phyloP scores from a whole-genome alignment of 805 yeast species.

The Jamesozyma gamospora region DNA sequence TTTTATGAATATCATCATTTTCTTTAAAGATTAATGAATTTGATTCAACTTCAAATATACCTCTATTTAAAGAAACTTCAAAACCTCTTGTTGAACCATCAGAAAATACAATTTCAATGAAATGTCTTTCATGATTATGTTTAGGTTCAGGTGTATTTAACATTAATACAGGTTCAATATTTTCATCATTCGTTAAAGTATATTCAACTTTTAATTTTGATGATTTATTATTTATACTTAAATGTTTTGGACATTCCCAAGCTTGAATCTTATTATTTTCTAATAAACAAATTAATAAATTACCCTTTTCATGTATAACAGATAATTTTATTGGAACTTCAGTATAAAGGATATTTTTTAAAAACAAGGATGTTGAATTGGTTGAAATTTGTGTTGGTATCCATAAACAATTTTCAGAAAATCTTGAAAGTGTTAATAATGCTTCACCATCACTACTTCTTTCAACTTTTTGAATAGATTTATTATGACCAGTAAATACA shows the following conservation, averaged over 20 bases:
- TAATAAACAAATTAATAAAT: slow-evolving; percentile 36
- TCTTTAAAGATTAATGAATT: slow-evolving; percentile 14
- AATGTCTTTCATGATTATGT: slow-evolving; percentile 31
- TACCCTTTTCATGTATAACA: slow-evolving; percentile 40
- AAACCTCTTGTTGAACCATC: slow-evolving; percentile 22
- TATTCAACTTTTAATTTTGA: slow-evolving; percentile 12
- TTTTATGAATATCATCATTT: slow-evolving; percentile 32
- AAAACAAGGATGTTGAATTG: slow-evolving; percentile 29
- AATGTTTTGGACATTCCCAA: slow-evolving; percentile 45
- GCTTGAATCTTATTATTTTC: slow-evolving; percentile 37
- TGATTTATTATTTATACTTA: slow-evolving; percentile 13
- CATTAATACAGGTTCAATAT: slow-evolving; percentile 22
- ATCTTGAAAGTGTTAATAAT: slow-evolving; percentile 49
- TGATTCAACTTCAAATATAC: slow-evolving; percentile 30
- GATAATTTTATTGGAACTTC: slow-evolving; percentile 40
- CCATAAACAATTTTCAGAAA: slow-evolving; percentile 51
- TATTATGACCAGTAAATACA: slow-evolving; percentile 77
- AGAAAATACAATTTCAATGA: slow-evolving; percentile 42
- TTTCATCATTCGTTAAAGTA: slow-evolving; percentile 1
- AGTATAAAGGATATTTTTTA: slow-evolving; percentile 36
- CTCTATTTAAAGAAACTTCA: slow-evolving; percentile 19
- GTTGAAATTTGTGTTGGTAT: slow-evolving; percentile 29
- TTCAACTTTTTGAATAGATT: slow-evolving; percentile 58
- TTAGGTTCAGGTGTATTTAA: slow-evolving; percentile 29
- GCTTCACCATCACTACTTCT: slow-evolving; percentile 61